Percentiles rank a stretch among this genome's conserved stretches.
Evolutionary conservation across 495 filamentous ascomycete species (phyloP).

Genomic region (Podospora pseudoanserina): DNA sequence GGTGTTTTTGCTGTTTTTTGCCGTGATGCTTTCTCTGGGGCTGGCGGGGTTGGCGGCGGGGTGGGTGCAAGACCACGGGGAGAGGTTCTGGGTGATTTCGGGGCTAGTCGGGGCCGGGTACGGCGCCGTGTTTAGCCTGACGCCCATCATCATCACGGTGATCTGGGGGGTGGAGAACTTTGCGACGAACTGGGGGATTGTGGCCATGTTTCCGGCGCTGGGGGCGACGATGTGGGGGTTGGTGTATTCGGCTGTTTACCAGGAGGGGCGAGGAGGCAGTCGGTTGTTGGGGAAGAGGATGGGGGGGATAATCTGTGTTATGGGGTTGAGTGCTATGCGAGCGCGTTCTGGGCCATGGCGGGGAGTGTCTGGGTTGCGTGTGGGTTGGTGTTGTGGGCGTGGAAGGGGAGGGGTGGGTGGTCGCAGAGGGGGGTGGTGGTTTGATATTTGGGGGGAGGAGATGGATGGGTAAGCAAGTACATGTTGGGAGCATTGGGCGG

Average conservation of each 20-base stretch:
- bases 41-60: slow-evolving; percentile 72
- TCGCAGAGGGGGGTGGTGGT: slow-evolving; percentile 73
- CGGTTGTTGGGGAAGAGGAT: slow-evolving; percentile 25
- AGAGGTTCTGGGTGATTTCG: slow-evolving; percentile 76
- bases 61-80: slow-evolving; percentile 58
- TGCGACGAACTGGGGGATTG: slow-evolving; percentile 95
- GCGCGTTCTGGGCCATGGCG: slow-evolving; percentile 77
- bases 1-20: slow-evolving; percentile 70
- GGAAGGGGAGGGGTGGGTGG: slow-evolving; percentile 77
- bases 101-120: slow-evolving; percentile 83
- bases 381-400: slow-evolving; percentile 69
- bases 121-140: slow-evolving; percentile 82
- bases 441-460: neutral
- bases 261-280: slow-evolving; percentile 49
- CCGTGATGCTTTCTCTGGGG: slow-evolving; percentile 71
- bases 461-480: neutral
- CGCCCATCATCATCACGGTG: slow-evolving; percentile 85
- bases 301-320: slow-evolving; percentile 57
- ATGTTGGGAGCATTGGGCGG: neutral
- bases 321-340: slow-evolving; percentile 73
- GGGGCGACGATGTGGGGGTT: slow-evolving; percentile 84
- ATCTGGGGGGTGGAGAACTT: slow-evolving; percentile 99
- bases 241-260: slow-evolving; percentile 77
- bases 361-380: slow-evolving; percentile 73
- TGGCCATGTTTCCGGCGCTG: slow-evolving; percentile 81